These are phyloP conservation scores for Elaphomyces granulatus DNA, from an alignment of 495 filamentous ascomycete species.

Conservation along the genomic window DNA sequence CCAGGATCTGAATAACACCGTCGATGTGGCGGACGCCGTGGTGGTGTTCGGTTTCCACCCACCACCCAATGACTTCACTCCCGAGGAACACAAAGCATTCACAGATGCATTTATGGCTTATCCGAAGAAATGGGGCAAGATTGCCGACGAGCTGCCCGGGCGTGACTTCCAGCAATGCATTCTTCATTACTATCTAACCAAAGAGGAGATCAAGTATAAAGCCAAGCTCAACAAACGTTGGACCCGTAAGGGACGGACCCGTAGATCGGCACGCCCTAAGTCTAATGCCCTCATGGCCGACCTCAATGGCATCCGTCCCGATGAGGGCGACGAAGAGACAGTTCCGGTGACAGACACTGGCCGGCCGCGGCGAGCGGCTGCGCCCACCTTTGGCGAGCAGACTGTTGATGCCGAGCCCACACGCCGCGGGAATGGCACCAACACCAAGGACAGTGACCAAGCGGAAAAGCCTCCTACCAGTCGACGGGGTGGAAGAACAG, in stretches of 20 bases:
- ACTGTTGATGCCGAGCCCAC: slow-evolving; percentile 39
- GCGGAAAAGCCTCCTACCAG: slow-evolving; percentile 38
- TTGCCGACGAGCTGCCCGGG: slow-evolving; percentile 55
- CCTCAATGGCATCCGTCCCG: slow-evolving; percentile 42
- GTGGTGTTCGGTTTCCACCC: slow-evolving; percentile 59
- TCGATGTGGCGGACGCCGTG: slow-evolving; percentile 52
- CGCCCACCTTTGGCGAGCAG: slow-evolving; percentile 53
- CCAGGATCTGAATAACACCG: slow-evolving; percentile 56
- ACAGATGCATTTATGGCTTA: slow-evolving; percentile 62
- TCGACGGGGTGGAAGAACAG: slow-evolving; percentile 33
- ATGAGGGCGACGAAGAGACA: slow-evolving; percentile 41
- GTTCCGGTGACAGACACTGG: slow-evolving; percentile 51
- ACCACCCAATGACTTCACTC: slow-evolving; percentile 67
- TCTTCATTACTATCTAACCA: slow-evolving; percentile 90
- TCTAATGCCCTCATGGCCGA: slow-evolving; percentile 66
- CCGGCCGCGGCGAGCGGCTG: slow-evolving; percentile 53
- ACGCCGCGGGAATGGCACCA: slow-evolving; percentile 29
- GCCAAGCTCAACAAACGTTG: slow-evolving; percentile 59
- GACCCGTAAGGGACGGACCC: slow-evolving; percentile 47
- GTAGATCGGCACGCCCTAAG: slow-evolving; percentile 42
- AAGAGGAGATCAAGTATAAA: slow-evolving; percentile 75
- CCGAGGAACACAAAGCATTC: slow-evolving; percentile 63
- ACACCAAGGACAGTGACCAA: slow-evolving; percentile 35
- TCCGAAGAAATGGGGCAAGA: slow-evolving; percentile 88
- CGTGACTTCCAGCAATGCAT: slow-evolving; percentile 80